These are phyloP conservation scores for Phascolomyces articulosus DNA, from an alignment of 371 early-diverging fungal genomes.

Conservation along the genomic window DNA sequence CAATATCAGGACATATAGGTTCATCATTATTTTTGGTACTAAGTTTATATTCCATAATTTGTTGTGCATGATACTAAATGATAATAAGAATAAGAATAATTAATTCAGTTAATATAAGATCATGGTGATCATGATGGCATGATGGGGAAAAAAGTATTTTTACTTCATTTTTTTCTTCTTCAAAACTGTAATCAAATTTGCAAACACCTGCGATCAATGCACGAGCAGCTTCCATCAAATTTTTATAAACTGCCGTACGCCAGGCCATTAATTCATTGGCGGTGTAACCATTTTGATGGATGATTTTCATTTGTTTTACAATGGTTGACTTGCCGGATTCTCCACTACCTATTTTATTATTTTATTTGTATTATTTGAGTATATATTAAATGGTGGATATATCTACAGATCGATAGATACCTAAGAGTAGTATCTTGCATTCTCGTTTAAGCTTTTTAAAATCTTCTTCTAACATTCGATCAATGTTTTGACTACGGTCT, in stretches of 20 bases:
- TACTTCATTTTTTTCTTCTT: constrained; percentile 46
- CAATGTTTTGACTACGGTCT: constrained; percentile 61
- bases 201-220: constrained; percentile 65
- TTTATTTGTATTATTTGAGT: background rate
- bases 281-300: constrained; percentile 88
- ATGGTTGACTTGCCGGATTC: constrained; percentile 94
- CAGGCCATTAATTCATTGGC: constrained; percentile 77
- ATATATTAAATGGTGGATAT: background rate
- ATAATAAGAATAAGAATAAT: background rate
- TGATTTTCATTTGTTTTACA: constrained; percentile 93
- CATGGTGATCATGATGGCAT: background rate
- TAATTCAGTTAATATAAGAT: background rate
- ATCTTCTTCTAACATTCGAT: constrained; percentile 66
- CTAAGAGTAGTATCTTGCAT: constrained; percentile 75
- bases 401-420: too few relatives aligned
- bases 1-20: background rate
- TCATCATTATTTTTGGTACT: background rate
- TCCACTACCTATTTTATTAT: constrained; percentile 64
- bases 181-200: constrained; percentile 56
- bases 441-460: constrained; percentile 59
- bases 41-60: constrained; percentile 27
- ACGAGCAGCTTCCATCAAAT: constrained; percentile 77
- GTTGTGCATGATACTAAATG: constrained; percentile 29
- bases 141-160: background rate
- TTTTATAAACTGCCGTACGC: constrained; percentile 78